Conservation (phyloP, 169 alveolate genomes). For the Plasmodium yoelii region DNA sequence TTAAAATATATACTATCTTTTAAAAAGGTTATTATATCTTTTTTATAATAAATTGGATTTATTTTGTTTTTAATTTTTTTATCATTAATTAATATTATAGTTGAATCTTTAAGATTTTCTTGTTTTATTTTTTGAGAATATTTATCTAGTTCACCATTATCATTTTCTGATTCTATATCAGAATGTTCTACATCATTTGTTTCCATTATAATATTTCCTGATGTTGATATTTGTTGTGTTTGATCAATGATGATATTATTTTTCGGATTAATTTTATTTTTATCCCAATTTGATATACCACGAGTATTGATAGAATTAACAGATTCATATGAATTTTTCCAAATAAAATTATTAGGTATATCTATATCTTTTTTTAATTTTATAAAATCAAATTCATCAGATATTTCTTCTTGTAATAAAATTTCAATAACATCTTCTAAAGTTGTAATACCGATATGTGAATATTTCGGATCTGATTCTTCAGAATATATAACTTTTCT, state of each 20-base stretch:
- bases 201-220: not conserved
- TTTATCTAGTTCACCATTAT: not conserved
- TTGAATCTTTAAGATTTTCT: not conserved
- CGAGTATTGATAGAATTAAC: not conserved
- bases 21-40: constrained; percentile 29
- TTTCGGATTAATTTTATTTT: not conserved
- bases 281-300: not conserved
- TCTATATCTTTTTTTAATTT: constrained; percentile 23
- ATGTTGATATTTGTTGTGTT: not conserved
- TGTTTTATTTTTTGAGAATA: not conserved
- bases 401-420: constrained; percentile 59
- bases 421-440: constrained; percentile 76
- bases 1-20: constrained; percentile 55
- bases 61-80: not conserved
- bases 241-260: not conserved
- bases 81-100: not conserved
- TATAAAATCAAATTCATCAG: constrained; percentile 68
- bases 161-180: not conserved
- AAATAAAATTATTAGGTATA: constrained; percentile 54
- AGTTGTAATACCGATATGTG: constrained; percentile 84
- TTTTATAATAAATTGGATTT: constrained; percentile 12
- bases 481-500: constrained; percentile 78
- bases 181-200: not conserved
- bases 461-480: constrained; percentile 80
- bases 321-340: constrained; percentile 60